Conservation (phyloP, 345 rosid species). For the Euphorbia pulcherrima region DNA sequence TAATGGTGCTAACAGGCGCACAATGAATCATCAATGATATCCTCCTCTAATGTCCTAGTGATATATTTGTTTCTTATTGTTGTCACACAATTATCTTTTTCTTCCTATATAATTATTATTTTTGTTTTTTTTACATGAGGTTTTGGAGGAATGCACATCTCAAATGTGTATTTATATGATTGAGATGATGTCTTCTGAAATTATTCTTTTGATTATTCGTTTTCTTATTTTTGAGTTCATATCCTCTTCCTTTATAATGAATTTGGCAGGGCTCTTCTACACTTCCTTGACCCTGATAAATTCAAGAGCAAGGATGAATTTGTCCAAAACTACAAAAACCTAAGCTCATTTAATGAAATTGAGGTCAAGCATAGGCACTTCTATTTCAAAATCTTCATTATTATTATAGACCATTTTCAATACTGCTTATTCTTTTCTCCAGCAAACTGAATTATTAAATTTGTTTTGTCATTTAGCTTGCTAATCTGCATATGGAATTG, state of each 20-base stretch:
- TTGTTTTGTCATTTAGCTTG: constrained; percentile 53
- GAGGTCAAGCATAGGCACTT: constrained; percentile 49
- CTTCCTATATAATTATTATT: too few species aligned
- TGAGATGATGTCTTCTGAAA: not conserved
- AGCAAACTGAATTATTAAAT: constrained; percentile 16
- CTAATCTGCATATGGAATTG: constrained; percentile 94
- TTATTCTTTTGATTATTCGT: not conserved
- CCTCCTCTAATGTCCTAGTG: too few species aligned
- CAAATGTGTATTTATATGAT: not conserved
- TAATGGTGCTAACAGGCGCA: not conserved
- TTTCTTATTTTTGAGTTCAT: not conserved
- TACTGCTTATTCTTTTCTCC: not conserved
- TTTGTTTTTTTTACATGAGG: too few species aligned
- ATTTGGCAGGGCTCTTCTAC: constrained; percentile 83
- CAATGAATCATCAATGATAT: too few species aligned
- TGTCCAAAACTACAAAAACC: constrained; percentile 94
- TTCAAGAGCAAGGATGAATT: constrained; percentile 91
- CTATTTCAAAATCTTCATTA: not conserved
- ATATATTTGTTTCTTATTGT: too few species aligned
- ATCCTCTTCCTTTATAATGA: not conserved
- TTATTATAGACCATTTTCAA: not conserved
- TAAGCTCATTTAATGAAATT: constrained; percentile 86
- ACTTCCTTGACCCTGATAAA: constrained; percentile 90
- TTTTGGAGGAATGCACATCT: not conserved
- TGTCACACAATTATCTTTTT: too few species aligned